phyloP scores from a whole-genome alignment of 805 yeast species.

The Cyberlindnera japonica region DNA sequence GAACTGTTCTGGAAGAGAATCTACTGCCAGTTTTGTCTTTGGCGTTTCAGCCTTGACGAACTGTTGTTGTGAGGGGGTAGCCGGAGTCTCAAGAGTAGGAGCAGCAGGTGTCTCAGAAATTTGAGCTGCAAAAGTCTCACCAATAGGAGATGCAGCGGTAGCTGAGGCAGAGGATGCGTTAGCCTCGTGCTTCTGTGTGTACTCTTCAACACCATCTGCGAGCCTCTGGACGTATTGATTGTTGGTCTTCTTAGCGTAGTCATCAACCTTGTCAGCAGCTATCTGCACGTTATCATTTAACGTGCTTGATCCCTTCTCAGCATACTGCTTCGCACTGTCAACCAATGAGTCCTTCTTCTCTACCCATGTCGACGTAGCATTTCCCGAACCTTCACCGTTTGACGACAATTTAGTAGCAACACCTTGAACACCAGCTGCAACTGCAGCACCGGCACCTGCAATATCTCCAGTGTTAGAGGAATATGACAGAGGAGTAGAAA shows the following conservation, averaged over 20 bases:
- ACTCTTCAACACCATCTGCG: conserved; percentile 16
- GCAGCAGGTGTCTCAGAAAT: not conserved
- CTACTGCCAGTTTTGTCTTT: not conserved
- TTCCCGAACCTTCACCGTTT: not conserved
- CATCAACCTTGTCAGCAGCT: conserved; percentile 20
- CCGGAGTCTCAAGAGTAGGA: not conserved
- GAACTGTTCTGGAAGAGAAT: conserved; percentile 7
- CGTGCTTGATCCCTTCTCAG: conserved; percentile 8
- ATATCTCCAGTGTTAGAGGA: conserved; percentile 1
- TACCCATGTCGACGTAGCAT: conserved; percentile 3
- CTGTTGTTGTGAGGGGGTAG: not conserved
- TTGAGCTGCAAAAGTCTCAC: not conserved
- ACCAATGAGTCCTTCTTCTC: too few species aligned
- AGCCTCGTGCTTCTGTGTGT: conserved; percentile 5
- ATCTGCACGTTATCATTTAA: conserved; percentile 14
- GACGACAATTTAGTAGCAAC: not conserved
- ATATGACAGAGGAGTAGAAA: conserved; percentile 1
- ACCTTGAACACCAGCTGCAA: conserved; percentile 1
- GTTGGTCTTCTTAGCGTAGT: conserved; percentile 12
- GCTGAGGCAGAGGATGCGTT: not conserved
- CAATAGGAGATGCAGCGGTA: conserved; percentile 5
- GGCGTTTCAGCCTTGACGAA: conserved; percentile 1
- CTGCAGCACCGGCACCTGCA: conserved; percentile 3
- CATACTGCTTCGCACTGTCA: conserved; percentile 13
- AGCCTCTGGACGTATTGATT: conserved; percentile 14